Evolutionary conservation across 2,329 filamentous ascomycete genomes (phyloP).

Genomic region (Colletotrichum noveboracense): DNA sequence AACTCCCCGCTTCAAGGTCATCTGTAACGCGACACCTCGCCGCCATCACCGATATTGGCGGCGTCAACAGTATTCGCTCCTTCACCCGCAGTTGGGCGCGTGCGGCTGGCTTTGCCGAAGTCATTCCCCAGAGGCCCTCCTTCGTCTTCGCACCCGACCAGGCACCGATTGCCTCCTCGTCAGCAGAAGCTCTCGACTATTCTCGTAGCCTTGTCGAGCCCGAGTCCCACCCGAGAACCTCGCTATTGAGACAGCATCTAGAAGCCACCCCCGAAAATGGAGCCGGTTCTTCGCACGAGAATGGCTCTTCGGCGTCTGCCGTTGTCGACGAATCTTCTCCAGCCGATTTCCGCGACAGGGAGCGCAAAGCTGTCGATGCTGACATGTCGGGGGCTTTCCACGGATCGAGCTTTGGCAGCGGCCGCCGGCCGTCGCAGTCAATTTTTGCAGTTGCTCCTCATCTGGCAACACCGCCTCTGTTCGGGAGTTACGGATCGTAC

Average conservation of each 20-base stretch:
- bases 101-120: conserved; percentile 86
- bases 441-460: conserved; percentile 65
- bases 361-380: conserved; percentile 52
- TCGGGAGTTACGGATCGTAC: conserved; percentile 72
- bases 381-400: conserved; percentile 42
- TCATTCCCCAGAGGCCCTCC: conserved; percentile 79
- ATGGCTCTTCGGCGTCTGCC: conserved; percentile 19
- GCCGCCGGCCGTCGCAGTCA: conserved; percentile 40
- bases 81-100: conserved; percentile 93
- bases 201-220: conserved; percentile 45
- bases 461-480: conserved; percentile 71
- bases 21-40: conserved; percentile 63
- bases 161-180: conserved; percentile 42
- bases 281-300: not conserved
- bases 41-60: conserved; percentile 74
- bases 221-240: conserved; percentile 37
- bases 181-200: conserved; percentile 42
- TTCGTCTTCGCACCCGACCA: conserved; percentile 71
- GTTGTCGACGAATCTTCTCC: conserved; percentile 11
- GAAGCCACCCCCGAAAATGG: conserved; percentile 34
- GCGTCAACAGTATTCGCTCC: conserved; percentile 92
- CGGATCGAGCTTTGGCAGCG: conserved; percentile 30
- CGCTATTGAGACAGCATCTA: conserved; percentile 59
- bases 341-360: conserved; percentile 46
- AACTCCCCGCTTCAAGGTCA: conserved; percentile 45